Base-by-base conservation (phyloP, 2,329 filamentous ascomycete genomes). In the Calonectria hongkongensis region DNA sequence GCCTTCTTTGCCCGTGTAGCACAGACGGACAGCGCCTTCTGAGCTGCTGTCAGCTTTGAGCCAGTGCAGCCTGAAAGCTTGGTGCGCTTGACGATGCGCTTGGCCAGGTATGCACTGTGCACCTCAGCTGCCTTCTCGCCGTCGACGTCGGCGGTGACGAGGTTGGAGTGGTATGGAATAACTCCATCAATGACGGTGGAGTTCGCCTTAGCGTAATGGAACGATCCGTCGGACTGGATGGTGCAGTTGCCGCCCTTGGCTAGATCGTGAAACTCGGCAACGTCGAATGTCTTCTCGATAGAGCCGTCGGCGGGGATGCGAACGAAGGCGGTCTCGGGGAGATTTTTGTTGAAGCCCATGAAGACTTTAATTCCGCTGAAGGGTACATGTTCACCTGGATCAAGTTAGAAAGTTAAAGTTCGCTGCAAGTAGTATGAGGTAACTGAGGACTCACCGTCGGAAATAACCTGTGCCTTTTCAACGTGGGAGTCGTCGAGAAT, bases 101-200 rank as follows among this genome's bases (percentile, higher is more conserved):
- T 87, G 60, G 81, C 77, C 54, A 84, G 69, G 60, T 88, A 86
- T 25, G 86, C 82, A 21, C 85, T 84, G 75, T 86, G 83, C 27
- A 87, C 85, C 36, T 85, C 83, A 43, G 86, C 84, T 13, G 91
- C 90, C 58, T 87, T 79, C 18, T 82, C 83, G 30, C 88, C 90
- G 75, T 93, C 87, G 39, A 93, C 85, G n/a, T 85, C 82, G 69
- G 91, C 85, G 56, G 84, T 85, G 56, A 93, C 82, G 62, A 86
- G 85, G 83, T 92, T 92, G 75, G 88, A 90, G 54, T 85, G 83
- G 82, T 88, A 92, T 13, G 86, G 79, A 10, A 91, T 79, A 56
- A 85, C 85, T 36, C 88, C 89, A 7, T 33, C 50, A 12, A 85
- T 82, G 54, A 92, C 85, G 47, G 86, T 83, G 50, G 85, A 89